phyloP scores from a whole-genome alignment of 78 protist genomes.

The Diacronema lutheri region DNA sequence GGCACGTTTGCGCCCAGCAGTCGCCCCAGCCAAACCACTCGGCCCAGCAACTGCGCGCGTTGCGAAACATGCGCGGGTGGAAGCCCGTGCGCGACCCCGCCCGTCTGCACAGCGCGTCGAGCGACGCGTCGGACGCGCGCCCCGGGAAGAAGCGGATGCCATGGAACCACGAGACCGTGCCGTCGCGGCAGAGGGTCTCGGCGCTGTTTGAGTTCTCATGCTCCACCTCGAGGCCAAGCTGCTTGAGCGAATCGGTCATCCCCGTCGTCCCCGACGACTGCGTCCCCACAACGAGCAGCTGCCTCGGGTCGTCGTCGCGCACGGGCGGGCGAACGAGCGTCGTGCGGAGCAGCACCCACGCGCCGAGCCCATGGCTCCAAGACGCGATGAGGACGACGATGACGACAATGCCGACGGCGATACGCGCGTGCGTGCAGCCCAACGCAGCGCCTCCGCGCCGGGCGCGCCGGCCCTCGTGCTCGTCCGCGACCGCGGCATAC shows the following conservation, averaged over 20 bases:
- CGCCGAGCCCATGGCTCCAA: no score
- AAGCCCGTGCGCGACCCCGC: not conserved
- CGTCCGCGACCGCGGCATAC: no score
- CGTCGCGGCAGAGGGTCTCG: not conserved
- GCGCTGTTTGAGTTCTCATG: not conserved
- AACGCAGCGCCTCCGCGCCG: no score
- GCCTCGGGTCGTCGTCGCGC: not conserved
- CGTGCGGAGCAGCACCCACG: no score
- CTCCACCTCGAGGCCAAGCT: not conserved
- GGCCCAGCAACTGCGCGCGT: not conserved
- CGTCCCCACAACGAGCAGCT: not conserved
- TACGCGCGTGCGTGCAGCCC: no score
- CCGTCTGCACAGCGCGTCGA: not conserved
- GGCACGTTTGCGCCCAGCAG: not conserved
- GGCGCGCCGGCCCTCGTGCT: no score
- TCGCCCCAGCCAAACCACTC: not conserved
- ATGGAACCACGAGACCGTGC: not conserved
- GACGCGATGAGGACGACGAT: no score
- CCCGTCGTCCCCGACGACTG: not conserved
- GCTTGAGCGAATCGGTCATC: not conserved
- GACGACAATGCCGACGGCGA: no score
- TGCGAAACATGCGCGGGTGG: not conserved
- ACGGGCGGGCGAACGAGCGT: not conserved
- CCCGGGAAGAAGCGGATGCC: not conserved
- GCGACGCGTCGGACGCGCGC: not conserved